Evolutionary conservation across 805 yeast species (phyloP).

Genomic region (Ogataea paraovalis): DNA sequence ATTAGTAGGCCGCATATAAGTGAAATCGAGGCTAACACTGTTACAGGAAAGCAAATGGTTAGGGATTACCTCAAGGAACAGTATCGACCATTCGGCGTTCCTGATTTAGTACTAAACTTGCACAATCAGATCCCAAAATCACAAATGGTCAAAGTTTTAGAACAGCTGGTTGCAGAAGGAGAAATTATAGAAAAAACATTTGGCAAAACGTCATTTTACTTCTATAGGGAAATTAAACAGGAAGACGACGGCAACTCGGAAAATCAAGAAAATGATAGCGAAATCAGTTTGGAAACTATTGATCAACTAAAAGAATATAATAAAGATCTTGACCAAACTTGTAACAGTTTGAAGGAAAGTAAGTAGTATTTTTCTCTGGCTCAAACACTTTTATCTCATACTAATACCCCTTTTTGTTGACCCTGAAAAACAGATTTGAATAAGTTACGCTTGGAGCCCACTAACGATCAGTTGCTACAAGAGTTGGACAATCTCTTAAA

Average conservation of each 20-base stretch:
- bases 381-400: neutral
- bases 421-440: neutral
- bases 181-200: slow-evolving; percentile 37
- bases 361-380: neutral
- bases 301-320: slow-evolving; percentile 2
- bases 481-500: neutral
- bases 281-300: slow-evolving; percentile 4
- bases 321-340: neutral
- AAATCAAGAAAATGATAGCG: slow-evolving; percentile 5
- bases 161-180: slow-evolving; percentile 30
- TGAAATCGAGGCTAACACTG: slow-evolving; percentile 1
- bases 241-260: slow-evolving; percentile 5
- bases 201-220: slow-evolving; percentile 42
- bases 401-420: neutral
- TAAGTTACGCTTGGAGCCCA: neutral
- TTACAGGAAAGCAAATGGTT: slow-evolving; percentile 3
- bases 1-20: neutral
- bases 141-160: slow-evolving; percentile 34
- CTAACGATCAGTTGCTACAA: neutral
- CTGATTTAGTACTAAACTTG: slow-evolving; percentile 43
- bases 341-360: slow-evolving; percentile 5
- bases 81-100: slow-evolving; percentile 45
- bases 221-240: slow-evolving; percentile 32
- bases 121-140: slow-evolving; percentile 38
- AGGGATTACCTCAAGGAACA: slow-evolving; percentile 38